Base-by-base conservation (phyloP, 1,284 basidiomycete species). In the Cystobasidium pallidum region DNA sequence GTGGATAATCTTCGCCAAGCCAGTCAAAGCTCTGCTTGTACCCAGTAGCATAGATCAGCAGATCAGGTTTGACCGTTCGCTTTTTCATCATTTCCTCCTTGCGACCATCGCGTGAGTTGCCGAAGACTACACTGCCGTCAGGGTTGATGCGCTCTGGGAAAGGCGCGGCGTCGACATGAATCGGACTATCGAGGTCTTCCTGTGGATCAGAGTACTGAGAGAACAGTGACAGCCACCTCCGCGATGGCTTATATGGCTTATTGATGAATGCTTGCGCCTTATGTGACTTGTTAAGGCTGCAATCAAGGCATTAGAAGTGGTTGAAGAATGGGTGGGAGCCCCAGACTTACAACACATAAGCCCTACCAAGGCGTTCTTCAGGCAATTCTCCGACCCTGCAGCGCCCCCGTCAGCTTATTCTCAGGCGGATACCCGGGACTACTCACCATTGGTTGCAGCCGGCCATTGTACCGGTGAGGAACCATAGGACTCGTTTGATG, bases 231-330 rank as follows among this genome's bases (percentile, higher is more conserved):
- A 87, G 79, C 61, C 84, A 77, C 21, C 78, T 78, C 0, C 84
- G 21, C 84, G 83, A 28, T 80, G 81, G 55, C 70, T 85, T 82
- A 78, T 85, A 86, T 3, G 86, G 86, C 32, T 84, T 82, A 76
- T 88, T 88, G 80, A 88, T 83, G 79, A 87, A 86, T 55, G 85
- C 84, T 86, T 87, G 86, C 0, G 86, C 87, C 77, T 84, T 85
- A 75, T 84, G 82, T 6, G 83, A 84, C 82, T 86, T 74, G 64
- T 61, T 39, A 61, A 61, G 45, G 24, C 61, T 58, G 51, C 73
- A 39, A n/a, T n/a, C n/a, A n/a, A n/a, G n/a, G n/a, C n/a, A n/a
- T n/a, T n/a, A n/a, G n/a, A n/a, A n/a, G n/a, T n/a, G n/a, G n/a
- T n/a, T n/a, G n/a, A n/a, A n/a, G n/a, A n/a, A n/a, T n/a, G n/a